These are phyloP conservation scores for Aspergillus diversus DNA, from an alignment of 495 filamentous ascomycete genomes.

Conservation along the genomic window DNA sequence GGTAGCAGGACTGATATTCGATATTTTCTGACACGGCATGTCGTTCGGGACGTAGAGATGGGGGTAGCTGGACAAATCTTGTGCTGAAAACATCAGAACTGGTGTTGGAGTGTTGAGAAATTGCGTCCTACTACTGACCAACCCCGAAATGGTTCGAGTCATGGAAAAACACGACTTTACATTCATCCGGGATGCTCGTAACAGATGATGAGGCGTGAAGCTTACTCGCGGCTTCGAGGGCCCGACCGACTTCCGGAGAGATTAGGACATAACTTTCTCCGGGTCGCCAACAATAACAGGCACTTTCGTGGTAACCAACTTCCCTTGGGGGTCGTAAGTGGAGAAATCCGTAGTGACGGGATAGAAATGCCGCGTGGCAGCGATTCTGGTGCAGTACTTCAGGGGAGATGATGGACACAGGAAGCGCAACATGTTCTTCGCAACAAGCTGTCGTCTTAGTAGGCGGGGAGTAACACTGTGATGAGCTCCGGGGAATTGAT, in stretches of 20 bases:
- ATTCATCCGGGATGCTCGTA: slow-evolving; percentile 29
- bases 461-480: too few relatives aligned
- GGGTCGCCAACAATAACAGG: slow-evolving; percentile 34
- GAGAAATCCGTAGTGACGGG: slow-evolving; percentile 35
- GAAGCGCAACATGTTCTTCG: slow-evolving; percentile 25
- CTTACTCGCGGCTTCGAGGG: slow-evolving; percentile 35
- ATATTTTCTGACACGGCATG: slow-evolving; percentile 33
- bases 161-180: slow-evolving; percentile 40
- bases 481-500: too few relatives aligned
- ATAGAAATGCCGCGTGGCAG: slow-evolving; percentile 31
- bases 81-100: slow-evolving; percentile 22
- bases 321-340: slow-evolving; percentile 30
- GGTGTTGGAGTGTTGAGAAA: slow-evolving; percentile 2
- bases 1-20: slow-evolving; percentile 38
- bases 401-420: slow-evolving; percentile 22
- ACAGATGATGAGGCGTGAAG: slow-evolving; percentile 23
- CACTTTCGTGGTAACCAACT: slow-evolving; percentile 30
- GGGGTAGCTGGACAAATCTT: slow-evolving; percentile 35
- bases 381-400: slow-evolving; percentile 17
- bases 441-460: too few relatives aligned
- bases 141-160: slow-evolving; percentile 37
- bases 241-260: slow-evolving; percentile 31
- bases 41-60: slow-evolving; percentile 35
- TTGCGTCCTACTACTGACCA: slow-evolving; percentile 25
- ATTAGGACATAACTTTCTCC: slow-evolving; percentile 38